Evolutionary conservation across 139 green algal genomes (phyloP).

Genomic region (Chlorella sp.): DNA sequence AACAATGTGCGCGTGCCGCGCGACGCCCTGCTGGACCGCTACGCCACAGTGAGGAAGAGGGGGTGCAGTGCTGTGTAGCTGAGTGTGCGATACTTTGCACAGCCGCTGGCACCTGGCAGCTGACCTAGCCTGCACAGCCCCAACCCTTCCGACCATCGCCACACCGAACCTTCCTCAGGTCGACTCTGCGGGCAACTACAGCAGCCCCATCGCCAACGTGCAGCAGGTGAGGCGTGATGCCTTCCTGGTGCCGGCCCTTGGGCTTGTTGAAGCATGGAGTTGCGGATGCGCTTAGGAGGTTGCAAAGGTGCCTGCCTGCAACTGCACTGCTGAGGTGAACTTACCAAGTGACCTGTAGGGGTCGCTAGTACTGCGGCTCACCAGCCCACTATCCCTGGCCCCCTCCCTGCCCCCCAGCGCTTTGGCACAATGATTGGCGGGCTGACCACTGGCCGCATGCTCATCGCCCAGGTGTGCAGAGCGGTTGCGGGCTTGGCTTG

Average conservation of each 20-base stretch:
- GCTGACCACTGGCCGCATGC: constrained; percentile 49
- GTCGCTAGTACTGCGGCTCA: no score
- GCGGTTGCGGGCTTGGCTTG: neutral
- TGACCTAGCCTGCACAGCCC: neutral
- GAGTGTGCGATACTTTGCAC: neutral
- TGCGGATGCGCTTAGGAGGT: no score
- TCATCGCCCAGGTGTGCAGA: constrained; percentile 11
- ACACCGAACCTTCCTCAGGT: neutral
- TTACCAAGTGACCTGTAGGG: no score
- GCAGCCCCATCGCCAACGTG: constrained; percentile 65
- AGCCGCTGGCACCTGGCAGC: neutral
- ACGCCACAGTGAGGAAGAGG: constrained; percentile 39
- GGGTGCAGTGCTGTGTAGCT: neutral
- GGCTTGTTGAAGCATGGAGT: no score
- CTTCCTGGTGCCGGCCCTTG: no score
- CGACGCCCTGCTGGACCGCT: constrained; percentile 73
- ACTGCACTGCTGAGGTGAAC: no score
- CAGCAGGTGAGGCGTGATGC: neutral
- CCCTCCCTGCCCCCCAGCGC: constrained; percentile 38
- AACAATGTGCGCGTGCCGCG: constrained; percentile 76
- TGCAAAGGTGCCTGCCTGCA: no score
- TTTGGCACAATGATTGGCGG: constrained; percentile 89
- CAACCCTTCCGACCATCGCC: neutral
- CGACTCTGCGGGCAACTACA: constrained; percentile 55
- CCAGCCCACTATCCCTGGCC: no score